Evolutionary conservation across 140 eudicot genomes (phyloP).

Genomic region (Oenanthe javanica): DNA sequence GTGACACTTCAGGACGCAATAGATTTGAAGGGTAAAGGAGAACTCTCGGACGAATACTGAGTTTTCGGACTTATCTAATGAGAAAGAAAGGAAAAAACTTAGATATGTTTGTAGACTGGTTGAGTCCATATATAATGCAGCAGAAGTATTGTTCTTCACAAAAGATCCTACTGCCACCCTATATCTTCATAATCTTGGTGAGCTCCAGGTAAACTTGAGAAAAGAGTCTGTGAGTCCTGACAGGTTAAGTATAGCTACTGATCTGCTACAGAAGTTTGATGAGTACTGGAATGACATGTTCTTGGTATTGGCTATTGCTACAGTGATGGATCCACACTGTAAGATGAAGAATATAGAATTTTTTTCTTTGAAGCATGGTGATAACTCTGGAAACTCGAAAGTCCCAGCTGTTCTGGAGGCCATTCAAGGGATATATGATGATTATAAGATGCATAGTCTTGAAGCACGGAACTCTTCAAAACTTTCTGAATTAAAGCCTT

Average conservation of each 20-base stretch:
- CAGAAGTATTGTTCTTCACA: slow-evolving; percentile 10
- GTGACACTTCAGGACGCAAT: background rate
- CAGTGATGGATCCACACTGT: slow-evolving; percentile 26
- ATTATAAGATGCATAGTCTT: slow-evolving; percentile 9
- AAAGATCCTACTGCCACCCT: slow-evolving; percentile 21
- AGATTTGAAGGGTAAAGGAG: slow-evolving; percentile 13
- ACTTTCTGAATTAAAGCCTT: background rate
- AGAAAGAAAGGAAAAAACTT: slow-evolving; percentile 25
- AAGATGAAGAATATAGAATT: slow-evolving; percentile 21
- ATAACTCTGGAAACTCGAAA: background rate
- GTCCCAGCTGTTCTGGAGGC: slow-evolving; percentile 15
- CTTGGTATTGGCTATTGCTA: slow-evolving; percentile 19
- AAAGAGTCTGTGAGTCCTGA: slow-evolving; percentile 14
- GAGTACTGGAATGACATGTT: slow-evolving; percentile 16
- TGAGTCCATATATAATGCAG: slow-evolving; percentile 11
- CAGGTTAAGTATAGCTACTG: slow-evolving; percentile 9
- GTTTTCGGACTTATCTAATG: slow-evolving; percentile 12
- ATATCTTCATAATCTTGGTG: slow-evolving; percentile 16
- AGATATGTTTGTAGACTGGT: slow-evolving; percentile 18
- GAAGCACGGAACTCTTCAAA: background rate
- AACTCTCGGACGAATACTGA: background rate
- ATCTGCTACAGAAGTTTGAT: slow-evolving; percentile 19
- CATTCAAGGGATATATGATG: slow-evolving; percentile 15
- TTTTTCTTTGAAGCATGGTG: slow-evolving; percentile 7
- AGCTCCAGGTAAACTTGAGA: slow-evolving; percentile 15